Evolutionary conservation across 192 early-diverging fungal genomes (phyloP), one percentile per base, ranked within the genome.

Genomic region (Mortierella claussenii): DNA sequence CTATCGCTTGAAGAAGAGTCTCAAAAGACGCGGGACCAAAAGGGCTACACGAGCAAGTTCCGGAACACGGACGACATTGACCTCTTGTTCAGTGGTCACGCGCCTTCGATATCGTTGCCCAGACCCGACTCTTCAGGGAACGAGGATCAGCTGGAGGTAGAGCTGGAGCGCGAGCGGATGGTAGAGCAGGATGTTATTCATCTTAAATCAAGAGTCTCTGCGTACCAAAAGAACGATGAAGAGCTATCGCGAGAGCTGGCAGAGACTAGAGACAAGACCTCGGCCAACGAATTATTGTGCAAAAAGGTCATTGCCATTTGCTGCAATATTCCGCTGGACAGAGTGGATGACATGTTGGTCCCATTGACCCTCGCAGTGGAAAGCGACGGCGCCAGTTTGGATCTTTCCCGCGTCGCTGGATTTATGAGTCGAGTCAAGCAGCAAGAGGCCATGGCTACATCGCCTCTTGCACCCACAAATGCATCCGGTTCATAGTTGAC

Each of bases 251-350:
- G 86, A n/a, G 88, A 93, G 30, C 53, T 95, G 24, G 76, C 81
- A 11, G 81, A 71, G 9, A 50, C 90, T 30, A 81, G 81, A 9
- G 75, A 75, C 9, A 83, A 86, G 44, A 81, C 87, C 3, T 84
- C 84, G 3, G 87, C 90, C 23, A 86, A 84, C 40, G 94, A 96
- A 68, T 58, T 91, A 40, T 86, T 91, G 56, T 97, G 90, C 79
- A 92, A 92, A 79, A 83, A 86, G 57, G 85, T 98, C 32, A 95
- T 97, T 76, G 87, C 93, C 8, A 87, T 88, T 24, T 95, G 95
- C 71, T 96, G 95, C 66, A 87, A 90, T 59, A 88, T 97, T 26
- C 82, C 86, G 17, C 64, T 93, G 17, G 92, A 91, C 2, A 83
- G 91, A 34, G 92, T 98, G 2, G 94, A 94, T 55, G 82, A 87